Base-by-base conservation (phyloP, 1,284 basidiomycete species). In the Ceratobasidium sp. region DNA sequence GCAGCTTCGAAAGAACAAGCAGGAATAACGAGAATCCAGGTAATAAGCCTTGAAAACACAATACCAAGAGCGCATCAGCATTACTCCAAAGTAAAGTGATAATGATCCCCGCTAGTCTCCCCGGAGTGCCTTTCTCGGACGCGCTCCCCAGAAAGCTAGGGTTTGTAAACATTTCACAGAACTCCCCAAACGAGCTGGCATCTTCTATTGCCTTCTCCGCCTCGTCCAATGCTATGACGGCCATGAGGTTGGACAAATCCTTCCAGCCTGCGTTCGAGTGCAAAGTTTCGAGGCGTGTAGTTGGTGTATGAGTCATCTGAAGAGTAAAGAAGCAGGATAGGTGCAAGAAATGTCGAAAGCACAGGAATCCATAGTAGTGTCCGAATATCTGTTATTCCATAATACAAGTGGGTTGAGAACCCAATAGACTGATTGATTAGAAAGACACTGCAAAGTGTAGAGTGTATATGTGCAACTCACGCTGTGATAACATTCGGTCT, bases 1-100 rank as follows among this genome's bases (percentile, higher is more conserved):
- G 40, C 61, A 64, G 3, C 23, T 15, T 39, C 15, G 23, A 64
- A n/a, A 18, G 2, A 15, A 42, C 40, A 42, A 64, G 61, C 4
- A 69, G 33, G 3, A 69, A 10, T 20, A 53, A 20, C 20, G 67
- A 12, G 40, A 26, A 69, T 6, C 67, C 67, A 55, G 67, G 67
- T 4, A 69, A 39, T 2, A 69, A 9, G 7, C 67, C 67, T 3
- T 51, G 67, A 0, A 10, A 40, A n/a, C 51, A 55, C 0, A 69
- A 51, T 15, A 51, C 55, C 18, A 69, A 40, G 33, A 69, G 55
- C 6, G 67, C 53, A 15, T 18, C 46, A 20, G 49, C 49, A 49
- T 69, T 51, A 18, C 33, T 40, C 67, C 67, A 69, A 20, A 69
- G 67, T 26, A 20, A 1, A 39, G n/a, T 42, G 10, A n/a, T 7